A percentile compares a stretch with the other conserved stretches of the same genome.
Evolutionary conservation across 768 basidiomycete species (phyloP).

Genomic region (Pleurotus djamor): DNA sequence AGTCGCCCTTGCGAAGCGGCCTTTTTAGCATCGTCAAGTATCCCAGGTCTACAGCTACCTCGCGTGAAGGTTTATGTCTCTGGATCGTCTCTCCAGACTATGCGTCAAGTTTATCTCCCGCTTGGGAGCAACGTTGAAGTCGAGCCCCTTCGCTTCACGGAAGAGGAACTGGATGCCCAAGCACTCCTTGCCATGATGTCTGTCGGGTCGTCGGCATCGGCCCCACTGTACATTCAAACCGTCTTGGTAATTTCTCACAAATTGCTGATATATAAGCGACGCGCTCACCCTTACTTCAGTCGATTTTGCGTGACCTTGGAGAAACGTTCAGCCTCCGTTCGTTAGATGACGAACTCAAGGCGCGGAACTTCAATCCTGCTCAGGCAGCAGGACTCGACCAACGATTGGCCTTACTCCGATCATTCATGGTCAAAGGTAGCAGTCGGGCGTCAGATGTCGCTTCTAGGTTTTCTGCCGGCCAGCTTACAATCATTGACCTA

Average conservation of each 20-base stretch:
- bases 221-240: constrained; percentile 70
- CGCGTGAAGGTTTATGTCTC: constrained; percentile 55
- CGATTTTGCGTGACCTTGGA: constrained; percentile 61
- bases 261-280: not conserved
- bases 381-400: constrained; percentile 61
- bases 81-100: constrained; percentile 56
- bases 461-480: constrained; percentile 50
- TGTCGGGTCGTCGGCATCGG: constrained; percentile 54
- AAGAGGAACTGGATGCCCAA: constrained; percentile 63
- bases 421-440: constrained; percentile 45
- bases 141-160: constrained; percentile 51
- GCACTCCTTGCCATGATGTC: constrained; percentile 79
- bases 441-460: constrained; percentile 2
- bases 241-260: constrained; percentile 45
- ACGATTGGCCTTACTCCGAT: constrained; percentile 56
- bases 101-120: constrained; percentile 53
- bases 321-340: constrained; percentile 51
- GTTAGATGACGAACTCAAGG: constrained; percentile 46
- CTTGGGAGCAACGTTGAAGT: constrained; percentile 49
- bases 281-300: constrained; percentile 24
- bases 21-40: constrained; percentile 44
- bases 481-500: constrained; percentile 66
- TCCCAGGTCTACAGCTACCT: constrained; percentile 26
- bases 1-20: constrained; percentile 66
- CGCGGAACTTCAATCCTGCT: constrained; percentile 52